Percentiles rank a stretch among this genome's conserved stretches.
Evolutionary conservation across 139 green algal species (phyloP).

Genomic region (Eudorina sp.): DNA sequence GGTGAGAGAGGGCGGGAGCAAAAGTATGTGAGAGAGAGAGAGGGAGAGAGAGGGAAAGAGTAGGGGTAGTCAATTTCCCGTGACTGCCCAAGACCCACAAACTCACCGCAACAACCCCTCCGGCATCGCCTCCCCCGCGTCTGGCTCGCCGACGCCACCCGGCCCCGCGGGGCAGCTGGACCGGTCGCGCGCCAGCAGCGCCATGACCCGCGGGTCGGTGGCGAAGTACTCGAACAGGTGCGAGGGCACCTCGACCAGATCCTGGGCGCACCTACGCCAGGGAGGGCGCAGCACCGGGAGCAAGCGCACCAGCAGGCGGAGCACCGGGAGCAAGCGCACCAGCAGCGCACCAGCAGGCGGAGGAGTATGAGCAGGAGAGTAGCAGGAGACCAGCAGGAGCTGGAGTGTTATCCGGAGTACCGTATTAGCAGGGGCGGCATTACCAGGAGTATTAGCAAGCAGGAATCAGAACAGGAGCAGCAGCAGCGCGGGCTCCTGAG

Average conservation of each 20-base stretch:
- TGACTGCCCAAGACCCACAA: neutral
- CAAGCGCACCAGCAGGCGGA: too few species aligned
- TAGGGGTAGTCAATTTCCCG: neutral
- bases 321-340: too few species aligned
- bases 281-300: neutral
- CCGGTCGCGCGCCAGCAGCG: slow-evolving; percentile 46
- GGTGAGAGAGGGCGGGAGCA: neutral
- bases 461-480: too few species aligned
- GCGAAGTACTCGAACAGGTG: slow-evolving; percentile 90
- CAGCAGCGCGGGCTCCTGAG: too few species aligned
- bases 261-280: slow-evolving; percentile 75
- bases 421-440: too few species aligned
- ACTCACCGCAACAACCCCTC: neutral
- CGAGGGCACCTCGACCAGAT: slow-evolving; percentile 91
- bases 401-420: too few species aligned
- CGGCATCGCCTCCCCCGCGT: slow-evolving; percentile 46
- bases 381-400: too few species aligned
- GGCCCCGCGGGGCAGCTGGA: neutral
- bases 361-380: too few species aligned
- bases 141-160: neutral
- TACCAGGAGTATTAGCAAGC: too few species aligned
- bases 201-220: slow-evolving; percentile 64
- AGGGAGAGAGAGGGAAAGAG: neutral
- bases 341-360: too few species aligned
- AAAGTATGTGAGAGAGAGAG: neutral